phyloP scores from a whole-genome alignment of 768 basidiomycete genomes.

The Xerocomus spinulosus region DNA sequence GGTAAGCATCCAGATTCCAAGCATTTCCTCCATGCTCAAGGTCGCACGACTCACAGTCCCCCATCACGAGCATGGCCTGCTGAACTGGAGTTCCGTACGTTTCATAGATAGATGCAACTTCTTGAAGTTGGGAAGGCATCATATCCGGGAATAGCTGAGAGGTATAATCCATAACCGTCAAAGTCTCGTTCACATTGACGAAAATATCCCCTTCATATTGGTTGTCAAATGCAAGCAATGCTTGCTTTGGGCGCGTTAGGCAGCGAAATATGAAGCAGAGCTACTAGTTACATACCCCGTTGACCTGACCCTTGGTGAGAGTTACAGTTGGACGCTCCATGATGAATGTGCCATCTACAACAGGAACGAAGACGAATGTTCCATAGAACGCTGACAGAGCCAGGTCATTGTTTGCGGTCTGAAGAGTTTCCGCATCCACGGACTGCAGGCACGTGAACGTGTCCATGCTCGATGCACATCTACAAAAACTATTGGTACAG shows the following conservation, averaged over 20 bases:
- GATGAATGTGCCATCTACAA: conserved; percentile 47
- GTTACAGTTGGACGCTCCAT: conserved; percentile 37
- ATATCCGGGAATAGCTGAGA: conserved; percentile 41
- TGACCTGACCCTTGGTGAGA: conserved; percentile 36
- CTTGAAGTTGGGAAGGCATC: conserved; percentile 18
- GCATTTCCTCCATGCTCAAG: not conserved
- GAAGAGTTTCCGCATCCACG: conserved; percentile 29
- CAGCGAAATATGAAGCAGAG: not conserved
- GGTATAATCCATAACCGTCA: conserved; percentile 17
- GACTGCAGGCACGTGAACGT: conserved; percentile 39
- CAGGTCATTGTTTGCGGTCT: conserved; percentile 32
- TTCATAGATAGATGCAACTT: conserved; percentile 28
- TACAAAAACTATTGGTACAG: not conserved
- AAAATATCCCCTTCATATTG: conserved; percentile 31
- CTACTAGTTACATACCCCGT: conserved; percentile 36
- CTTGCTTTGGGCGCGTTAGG: conserved; percentile 17
- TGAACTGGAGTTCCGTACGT: conserved; percentile 28
- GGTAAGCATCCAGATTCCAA: not conserved
- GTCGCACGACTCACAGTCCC: conserved; percentile 33
- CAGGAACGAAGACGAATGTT: conserved; percentile 39
- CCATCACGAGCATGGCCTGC: conserved; percentile 35
- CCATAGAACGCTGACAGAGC: conserved; percentile 34
- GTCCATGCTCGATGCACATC: conserved; percentile 34
- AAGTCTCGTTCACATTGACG: conserved; percentile 23
- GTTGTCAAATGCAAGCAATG: conserved; percentile 25